phyloP scores from a whole-genome alignment of 192 early-diverging fungal genomes.

The Chytriomyces sp. region DNA sequence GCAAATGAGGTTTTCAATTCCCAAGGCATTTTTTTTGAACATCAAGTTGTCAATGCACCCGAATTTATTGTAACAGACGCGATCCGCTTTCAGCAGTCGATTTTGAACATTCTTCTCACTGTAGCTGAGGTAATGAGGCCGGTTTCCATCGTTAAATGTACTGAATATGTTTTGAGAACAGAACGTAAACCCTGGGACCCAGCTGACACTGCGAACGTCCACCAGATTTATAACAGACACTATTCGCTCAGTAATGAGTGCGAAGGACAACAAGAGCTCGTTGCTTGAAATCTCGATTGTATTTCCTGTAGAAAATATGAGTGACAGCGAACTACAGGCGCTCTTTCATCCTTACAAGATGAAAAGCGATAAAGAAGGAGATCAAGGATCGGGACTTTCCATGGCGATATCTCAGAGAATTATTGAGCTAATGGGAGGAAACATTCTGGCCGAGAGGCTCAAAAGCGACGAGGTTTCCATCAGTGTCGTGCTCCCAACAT shows the following conservation, averaged over 20 bases:
- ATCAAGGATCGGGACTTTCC: neutral
- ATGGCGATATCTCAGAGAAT: constrained; percentile 12
- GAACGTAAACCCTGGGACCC: neutral
- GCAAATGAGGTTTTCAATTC: neutral
- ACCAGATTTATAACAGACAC: neutral
- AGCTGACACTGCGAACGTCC: neutral
- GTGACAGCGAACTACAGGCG: neutral
- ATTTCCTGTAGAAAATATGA: neutral
- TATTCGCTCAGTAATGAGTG: neutral
- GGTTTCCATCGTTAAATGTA: neutral
- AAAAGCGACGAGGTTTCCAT: neutral
- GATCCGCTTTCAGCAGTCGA: constrained; percentile 7
- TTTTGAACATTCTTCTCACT: constrained; percentile 8
- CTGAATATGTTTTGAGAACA: neutral
- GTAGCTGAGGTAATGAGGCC: neutral
- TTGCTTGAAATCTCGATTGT: neutral
- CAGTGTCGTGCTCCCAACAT: neutral
- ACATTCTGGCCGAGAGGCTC: neutral
- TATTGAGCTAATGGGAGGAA: constrained; percentile 26
- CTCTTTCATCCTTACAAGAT: neutral
- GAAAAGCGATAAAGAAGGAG: neutral
- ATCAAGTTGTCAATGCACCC: neutral
- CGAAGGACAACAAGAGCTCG: neutral
- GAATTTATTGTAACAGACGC: constrained; percentile 6
- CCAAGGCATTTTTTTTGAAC: constrained; percentile 1